Evolutionary conservation across 805 yeast genomes (phyloP).

Genomic region (Candida vartiovaarae): DNA sequence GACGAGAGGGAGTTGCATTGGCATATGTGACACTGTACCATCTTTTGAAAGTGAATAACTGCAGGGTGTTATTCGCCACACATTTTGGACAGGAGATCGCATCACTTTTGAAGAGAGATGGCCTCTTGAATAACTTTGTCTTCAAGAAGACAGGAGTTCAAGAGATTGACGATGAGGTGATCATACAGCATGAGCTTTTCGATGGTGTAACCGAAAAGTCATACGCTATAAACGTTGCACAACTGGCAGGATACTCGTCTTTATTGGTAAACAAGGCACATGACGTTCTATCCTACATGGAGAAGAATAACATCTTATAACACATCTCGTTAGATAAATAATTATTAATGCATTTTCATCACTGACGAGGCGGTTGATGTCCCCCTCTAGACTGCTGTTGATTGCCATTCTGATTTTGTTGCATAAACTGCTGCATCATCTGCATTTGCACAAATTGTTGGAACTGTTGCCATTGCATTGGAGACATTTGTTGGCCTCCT

Average conservation of each 20-base stretch:
- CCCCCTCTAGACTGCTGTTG: slow-evolving; percentile 4
- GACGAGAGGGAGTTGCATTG: slow-evolving; percentile 94
- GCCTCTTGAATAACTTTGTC: slow-evolving; percentile 68
- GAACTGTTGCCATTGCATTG: slow-evolving; percentile 18
- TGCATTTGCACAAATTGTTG: slow-evolving; percentile 25
- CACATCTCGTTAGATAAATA: not conserved
- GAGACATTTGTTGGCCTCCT: slow-evolving; percentile 7
- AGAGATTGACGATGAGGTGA: slow-evolving; percentile 46
- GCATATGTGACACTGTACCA: slow-evolving; percentile 94
- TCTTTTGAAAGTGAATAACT: slow-evolving; percentile 58
- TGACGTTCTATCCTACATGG: slow-evolving; percentile 5
- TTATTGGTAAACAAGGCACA: slow-evolving; percentile 8
- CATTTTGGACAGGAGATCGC: slow-evolving; percentile 90
- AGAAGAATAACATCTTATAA: slow-evolving; percentile 4
- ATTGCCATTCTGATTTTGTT: slow-evolving; percentile 13
- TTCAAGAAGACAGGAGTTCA: slow-evolving; percentile 50
- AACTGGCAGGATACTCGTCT: slow-evolving; percentile 81
- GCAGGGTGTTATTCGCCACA: slow-evolving; percentile 89
- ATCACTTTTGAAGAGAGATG: slow-evolving; percentile 51
- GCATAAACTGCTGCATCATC: slow-evolving; percentile 22
- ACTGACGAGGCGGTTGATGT: too few species aligned
- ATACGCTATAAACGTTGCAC: slow-evolving; percentile 96
- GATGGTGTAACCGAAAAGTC: slow-evolving; percentile 91
- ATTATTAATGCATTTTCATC: too few species aligned
- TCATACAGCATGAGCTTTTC: slow-evolving; percentile 79